phyloP scores from a whole-genome alignment of 495 filamentous ascomycete genomes.

The Annulohypoxylon moriforme region DNA sequence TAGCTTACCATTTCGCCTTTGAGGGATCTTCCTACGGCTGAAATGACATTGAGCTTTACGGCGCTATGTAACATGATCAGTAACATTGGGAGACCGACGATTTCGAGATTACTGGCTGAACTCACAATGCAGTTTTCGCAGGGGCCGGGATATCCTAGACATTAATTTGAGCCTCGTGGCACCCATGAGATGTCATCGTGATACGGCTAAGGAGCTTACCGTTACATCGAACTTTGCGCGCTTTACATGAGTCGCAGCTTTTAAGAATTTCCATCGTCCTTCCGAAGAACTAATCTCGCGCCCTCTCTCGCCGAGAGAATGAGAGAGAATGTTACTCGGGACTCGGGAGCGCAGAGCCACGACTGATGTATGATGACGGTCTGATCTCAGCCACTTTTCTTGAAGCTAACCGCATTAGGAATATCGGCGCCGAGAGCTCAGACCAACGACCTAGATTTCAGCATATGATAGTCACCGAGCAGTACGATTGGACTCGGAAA shows the following conservation, averaged over 20 bases:
- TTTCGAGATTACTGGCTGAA: not conserved
- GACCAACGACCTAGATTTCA: not conserved
- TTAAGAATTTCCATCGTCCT: constrained; percentile 31
- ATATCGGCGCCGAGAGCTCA: constrained; percentile 21
- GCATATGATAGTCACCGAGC: constrained; percentile 19
- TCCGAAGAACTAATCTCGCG: not conserved
- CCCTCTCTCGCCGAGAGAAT: not conserved
- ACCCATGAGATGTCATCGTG: not conserved
- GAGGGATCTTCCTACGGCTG: constrained; percentile 39
- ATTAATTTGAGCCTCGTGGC: constrained; percentile 18
- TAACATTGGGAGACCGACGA: not conserved
- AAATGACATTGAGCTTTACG: constrained; percentile 44
- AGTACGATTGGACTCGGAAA: not conserved
- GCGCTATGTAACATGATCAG: constrained; percentile 35
- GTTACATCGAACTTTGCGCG: constrained; percentile 51
- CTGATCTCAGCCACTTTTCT: not conserved
- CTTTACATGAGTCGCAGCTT: constrained; percentile 49
- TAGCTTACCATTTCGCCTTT: constrained; percentile 29
- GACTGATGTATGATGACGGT: not conserved
- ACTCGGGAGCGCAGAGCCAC: not conserved
- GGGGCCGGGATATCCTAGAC: constrained; percentile 29
- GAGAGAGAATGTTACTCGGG: not conserved
- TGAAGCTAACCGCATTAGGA: constrained; percentile 15
- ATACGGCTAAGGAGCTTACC: constrained; percentile 24
- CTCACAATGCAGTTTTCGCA: constrained; percentile 47